Percentiles rank a stretch among this genome's conserved stretches.
Evolutionary conservation across 2,329 filamentous ascomycete species (phyloP).

Genomic region (Thermomyces lanuginosus): DNA sequence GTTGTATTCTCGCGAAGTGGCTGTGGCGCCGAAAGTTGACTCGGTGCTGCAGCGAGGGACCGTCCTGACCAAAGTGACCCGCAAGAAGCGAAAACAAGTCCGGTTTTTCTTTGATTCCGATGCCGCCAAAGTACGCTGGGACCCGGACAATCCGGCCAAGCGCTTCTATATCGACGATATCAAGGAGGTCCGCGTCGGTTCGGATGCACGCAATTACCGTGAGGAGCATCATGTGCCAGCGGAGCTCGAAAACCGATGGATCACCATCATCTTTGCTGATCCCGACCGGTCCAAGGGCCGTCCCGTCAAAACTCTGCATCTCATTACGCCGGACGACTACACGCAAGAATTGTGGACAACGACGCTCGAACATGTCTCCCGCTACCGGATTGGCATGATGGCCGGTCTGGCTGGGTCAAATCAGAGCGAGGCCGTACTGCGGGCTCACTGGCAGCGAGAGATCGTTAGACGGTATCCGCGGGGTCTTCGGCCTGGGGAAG

Average conservation of each 20-base stretch:
- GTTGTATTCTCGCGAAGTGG: constrained; percentile 17
- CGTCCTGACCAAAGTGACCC: constrained; percentile 64
- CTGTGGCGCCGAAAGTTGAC: constrained; percentile 54
- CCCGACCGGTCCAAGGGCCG: constrained; percentile 59
- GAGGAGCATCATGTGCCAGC: constrained; percentile 61
- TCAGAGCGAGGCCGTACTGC: constrained; percentile 67
- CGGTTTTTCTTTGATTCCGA: constrained; percentile 66
- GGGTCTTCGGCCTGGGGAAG: constrained; percentile 31
- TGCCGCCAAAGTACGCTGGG: constrained; percentile 77
- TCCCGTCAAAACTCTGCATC: constrained; percentile 62
- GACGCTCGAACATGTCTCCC: constrained; percentile 68
- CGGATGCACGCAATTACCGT: constrained; percentile 74
- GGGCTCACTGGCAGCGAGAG: constrained; percentile 70
- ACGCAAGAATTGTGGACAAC: constrained; percentile 65
- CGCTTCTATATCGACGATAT: constrained; percentile 91
- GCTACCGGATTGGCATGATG: constrained; percentile 79
- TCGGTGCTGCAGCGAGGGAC: constrained; percentile 63
- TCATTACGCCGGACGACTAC: constrained; percentile 60
- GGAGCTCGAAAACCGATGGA: constrained; percentile 56
- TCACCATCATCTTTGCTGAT: constrained; percentile 75
- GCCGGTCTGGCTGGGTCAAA: constrained; percentile 59
- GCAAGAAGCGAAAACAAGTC: constrained; percentile 59
- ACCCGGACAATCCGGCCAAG: constrained; percentile 60
- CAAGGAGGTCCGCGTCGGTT: constrained; percentile 68
- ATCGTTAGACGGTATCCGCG: constrained; percentile 51